These are phyloP conservation scores for Magnusiomyces tetraspermus DNA, from an alignment of 1,139 yeast species.

Conservation along the genomic window DNA sequence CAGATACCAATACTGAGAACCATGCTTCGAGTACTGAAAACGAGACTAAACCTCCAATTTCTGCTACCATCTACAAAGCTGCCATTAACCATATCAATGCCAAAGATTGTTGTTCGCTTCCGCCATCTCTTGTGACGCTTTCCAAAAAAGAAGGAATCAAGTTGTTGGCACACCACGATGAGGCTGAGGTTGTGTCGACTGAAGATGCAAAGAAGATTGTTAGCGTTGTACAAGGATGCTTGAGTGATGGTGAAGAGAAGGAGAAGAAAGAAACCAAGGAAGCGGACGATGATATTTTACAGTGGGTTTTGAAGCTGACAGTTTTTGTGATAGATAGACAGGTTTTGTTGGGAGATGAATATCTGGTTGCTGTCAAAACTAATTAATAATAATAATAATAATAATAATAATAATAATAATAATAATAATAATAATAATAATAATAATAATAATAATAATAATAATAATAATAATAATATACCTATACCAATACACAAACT, in stretches of 20 bases:
- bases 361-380: conserved; percentile 14
- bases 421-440: too few relatives aligned
- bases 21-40: background rate
- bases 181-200: conserved; percentile 20
- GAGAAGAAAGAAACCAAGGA: background rate
- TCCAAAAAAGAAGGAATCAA: conserved; percentile 23
- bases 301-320: conserved; percentile 26
- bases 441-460: too few relatives aligned
- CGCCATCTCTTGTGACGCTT: conserved; percentile 24
- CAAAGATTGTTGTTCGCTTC: conserved; percentile 29
- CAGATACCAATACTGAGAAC: background rate
- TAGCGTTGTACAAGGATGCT: too few relatives aligned
- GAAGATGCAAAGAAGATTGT: conserved; percentile 14
- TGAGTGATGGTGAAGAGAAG: too few relatives aligned
- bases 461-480: too few relatives aligned
- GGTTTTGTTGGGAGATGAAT: conserved; percentile 25
- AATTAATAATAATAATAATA: too few relatives aligned
- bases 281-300: conserved; percentile 18
- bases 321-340: conserved; percentile 25
- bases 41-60: conserved; percentile 1
- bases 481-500: background rate
- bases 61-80: conserved; percentile 14
- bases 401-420: too few relatives aligned
- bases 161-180: conserved; percentile 30
- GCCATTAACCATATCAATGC: conserved; percentile 28